Base-by-base conservation (phyloP, 768 basidiomycete genomes). In the Sporobolomyces phaffii region DNA sequence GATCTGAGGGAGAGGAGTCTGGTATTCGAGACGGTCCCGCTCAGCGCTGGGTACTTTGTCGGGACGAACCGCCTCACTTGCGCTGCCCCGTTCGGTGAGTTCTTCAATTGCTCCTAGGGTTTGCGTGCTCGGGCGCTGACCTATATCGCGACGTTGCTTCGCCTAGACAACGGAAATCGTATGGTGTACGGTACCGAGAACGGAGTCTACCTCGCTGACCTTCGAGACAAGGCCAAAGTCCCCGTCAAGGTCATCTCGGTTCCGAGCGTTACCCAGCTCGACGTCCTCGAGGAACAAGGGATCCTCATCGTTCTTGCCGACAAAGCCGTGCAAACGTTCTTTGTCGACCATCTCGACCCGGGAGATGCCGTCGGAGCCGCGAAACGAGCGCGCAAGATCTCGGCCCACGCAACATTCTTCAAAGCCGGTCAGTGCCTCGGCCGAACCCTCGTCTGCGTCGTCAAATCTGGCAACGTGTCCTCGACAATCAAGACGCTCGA, bases 281-380 rank as follows among this genome's bases (percentile, higher is more conserved):
- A 98, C 72, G 88, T 99, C 11, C 82, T 99, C 62, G 94, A 98
- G 77, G 91, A 96, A 63, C 96, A 93, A 75, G 89, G 93, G 73
- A 82, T 98, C 4, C 82, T 99, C 65, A 88, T 99, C 64, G 94
- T 98, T n/a, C 84, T 99, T n/a, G 91, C 96, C n/a, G 94, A 98
- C 79, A 87, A 93, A 41, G 89, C 91, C 77, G 96, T 98, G 8
- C 86, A 94, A 53, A 96, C 94, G 1, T 97, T 96, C 80, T 92
- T 92, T 0, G 81, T 99, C 18, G 96, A 99, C 28, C 87, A 90
- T 9, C 81, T 99, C 45, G 90, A 96, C 73, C 86, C 87, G 2
- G 84, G 85, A 73, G 96, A 99, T 75, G 91, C 94, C 0, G 84
- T 87, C 78, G 87, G 89, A 3, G 92, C 92, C 2, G 79, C 96